Conservation (phyloP, 148 eudicot species). For the Beta vulgaris region DNA sequence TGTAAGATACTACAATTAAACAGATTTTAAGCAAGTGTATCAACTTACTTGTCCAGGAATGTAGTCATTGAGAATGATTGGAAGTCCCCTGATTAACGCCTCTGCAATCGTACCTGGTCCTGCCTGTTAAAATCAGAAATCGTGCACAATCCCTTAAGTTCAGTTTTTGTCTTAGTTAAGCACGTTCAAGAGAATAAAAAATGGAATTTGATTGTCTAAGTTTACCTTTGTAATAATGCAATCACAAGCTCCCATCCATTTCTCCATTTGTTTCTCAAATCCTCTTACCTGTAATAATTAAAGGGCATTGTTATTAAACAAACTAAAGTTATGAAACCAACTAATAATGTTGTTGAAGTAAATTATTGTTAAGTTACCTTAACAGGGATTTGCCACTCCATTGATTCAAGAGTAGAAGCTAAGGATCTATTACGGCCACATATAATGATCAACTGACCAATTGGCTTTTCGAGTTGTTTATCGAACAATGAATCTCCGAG, state of each 20-base stretch:
- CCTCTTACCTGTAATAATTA: conserved; percentile 56
- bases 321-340: background rate
- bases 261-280: conserved; percentile 90
- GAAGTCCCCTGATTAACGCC: conserved; percentile 95
- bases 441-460: conserved; percentile 78
- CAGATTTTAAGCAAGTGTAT: conserved; percentile 8
- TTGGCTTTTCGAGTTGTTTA: conserved; percentile 53
- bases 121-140: conserved; percentile 49
- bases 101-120: conserved; percentile 99
- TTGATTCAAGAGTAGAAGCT: conserved; percentile 54
- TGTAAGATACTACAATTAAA: no score
- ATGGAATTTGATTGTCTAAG: no score
- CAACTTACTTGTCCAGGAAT: conserved; percentile 91
- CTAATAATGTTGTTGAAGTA: background rate
- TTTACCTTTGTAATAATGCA: conserved; percentile 91
- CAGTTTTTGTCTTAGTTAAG: background rate
- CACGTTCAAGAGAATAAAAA: no score
- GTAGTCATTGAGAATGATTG: conserved; percentile 91
- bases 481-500: conserved; percentile 68
- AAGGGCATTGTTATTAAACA: background rate
- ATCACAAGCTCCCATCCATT: conserved; percentile 98
- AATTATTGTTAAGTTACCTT: conserved; percentile 42
- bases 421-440: conserved; percentile 84
- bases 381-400: conserved; percentile 89
- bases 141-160: background rate